Evolutionary conservation across 257 asterid species (phyloP).

Genomic region (Fraxinus excelsior): DNA sequence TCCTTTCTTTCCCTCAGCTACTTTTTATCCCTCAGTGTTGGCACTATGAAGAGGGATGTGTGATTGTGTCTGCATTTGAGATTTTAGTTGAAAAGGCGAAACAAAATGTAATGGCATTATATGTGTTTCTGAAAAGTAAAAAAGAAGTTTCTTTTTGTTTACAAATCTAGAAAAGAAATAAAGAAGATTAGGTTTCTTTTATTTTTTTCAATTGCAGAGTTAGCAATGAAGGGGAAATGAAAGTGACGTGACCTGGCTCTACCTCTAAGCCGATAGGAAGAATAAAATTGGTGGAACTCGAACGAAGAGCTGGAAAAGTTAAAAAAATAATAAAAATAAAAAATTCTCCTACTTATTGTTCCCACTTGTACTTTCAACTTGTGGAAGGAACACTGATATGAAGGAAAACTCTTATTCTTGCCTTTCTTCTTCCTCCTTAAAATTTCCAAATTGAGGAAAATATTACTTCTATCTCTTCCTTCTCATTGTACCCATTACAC

Average conservation of each 20-base stretch:
- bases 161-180: background rate
- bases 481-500: background rate
- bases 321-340: background rate
- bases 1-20: background rate
- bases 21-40: no score
- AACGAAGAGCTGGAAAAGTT: background rate
- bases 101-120: background rate
- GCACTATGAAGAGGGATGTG: no score
- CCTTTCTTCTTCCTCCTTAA: background rate
- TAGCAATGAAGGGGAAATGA: background rate
- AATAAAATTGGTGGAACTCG: background rate
- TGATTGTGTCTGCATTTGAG: background rate
- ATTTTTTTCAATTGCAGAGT: background rate
- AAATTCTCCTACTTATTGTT: background rate
- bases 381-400: background rate
- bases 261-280: background rate
- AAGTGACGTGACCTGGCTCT: background rate
- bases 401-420: background rate
- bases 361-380: background rate
- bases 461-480: background rate
- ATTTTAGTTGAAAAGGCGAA: background rate
- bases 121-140: background rate
- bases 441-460: background rate
- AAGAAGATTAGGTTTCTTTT: background rate
- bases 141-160: background rate